phyloP scores from a whole-genome alignment of 495 filamentous ascomycete species.

The Penicillium coffeae region DNA sequence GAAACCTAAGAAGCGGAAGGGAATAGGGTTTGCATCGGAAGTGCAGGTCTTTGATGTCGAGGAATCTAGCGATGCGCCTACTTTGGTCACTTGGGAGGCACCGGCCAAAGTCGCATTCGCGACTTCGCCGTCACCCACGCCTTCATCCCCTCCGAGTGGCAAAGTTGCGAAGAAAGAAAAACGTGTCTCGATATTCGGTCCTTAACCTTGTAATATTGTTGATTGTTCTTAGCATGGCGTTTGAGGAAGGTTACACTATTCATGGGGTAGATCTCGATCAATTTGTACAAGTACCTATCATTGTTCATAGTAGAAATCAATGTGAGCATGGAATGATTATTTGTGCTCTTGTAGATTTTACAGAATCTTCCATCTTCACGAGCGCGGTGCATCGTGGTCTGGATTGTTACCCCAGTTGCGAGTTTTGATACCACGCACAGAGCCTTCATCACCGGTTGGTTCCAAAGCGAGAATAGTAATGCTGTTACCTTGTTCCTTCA shows the following conservation, averaged over 20 bases:
- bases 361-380: no score
- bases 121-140: neutral
- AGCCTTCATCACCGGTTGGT: slow-evolving; percentile 24
- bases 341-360: no score
- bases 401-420: slow-evolving; percentile 41
- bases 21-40: slow-evolving; percentile 16
- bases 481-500: slow-evolving; percentile 29
- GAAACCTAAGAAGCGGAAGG: slow-evolving; percentile 7
- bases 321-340: no score
- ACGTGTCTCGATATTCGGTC: slow-evolving; percentile 1
- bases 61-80: no score
- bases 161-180: neutral
- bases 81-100: no score
- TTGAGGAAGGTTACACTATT: no score
- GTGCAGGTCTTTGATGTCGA: slow-evolving; percentile 2
- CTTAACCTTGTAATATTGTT: no score
- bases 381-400: slow-evolving; percentile 43
- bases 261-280: no score
- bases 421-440: slow-evolving; percentile 26
- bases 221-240: no score
- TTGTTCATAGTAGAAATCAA: no score
- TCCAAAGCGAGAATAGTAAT: slow-evolving; percentile 42
- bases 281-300: no score
- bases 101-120: no score
- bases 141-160: neutral